Evolutionary conservation across 1,284 basidiomycete species (phyloP).

Genomic region (Ceratobasidium sp.): DNA sequence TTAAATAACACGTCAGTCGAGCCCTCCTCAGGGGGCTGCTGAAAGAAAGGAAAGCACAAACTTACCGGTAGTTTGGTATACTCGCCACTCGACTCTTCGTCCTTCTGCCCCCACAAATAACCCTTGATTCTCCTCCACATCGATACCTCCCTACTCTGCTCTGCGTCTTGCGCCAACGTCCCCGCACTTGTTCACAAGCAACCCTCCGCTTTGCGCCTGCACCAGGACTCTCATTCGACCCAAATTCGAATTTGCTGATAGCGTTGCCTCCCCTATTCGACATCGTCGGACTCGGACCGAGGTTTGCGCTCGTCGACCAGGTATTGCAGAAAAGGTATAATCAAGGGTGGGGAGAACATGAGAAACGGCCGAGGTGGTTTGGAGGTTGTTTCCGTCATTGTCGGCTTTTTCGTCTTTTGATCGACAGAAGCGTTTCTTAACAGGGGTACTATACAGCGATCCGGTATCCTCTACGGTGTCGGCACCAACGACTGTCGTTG

Average conservation of each 20-base stretch:
- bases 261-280: neutral
- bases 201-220: too few species aligned
- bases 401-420: too few species aligned
- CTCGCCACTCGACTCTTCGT: slow-evolving; percentile 40
- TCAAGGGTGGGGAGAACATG: slow-evolving; percentile 12
- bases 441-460: too few species aligned
- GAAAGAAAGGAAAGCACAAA: neutral
- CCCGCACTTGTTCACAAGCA: neutral
- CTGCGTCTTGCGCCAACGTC: neutral
- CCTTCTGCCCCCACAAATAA: slow-evolving; percentile 45
- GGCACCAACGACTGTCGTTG: too few species aligned
- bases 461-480: too few species aligned
- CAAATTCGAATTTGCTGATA: neutral
- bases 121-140: slow-evolving; percentile 28
- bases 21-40: too few species aligned
- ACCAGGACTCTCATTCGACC: neutral
- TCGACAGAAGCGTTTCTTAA: too few species aligned
- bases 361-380: slow-evolving; percentile 9
- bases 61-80: slow-evolving; percentile 48
- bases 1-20: slow-evolving; percentile 47
- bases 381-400: too few species aligned
- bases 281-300: neutral
- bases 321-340: slow-evolving; percentile 10
- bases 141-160: neutral
- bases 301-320: slow-evolving; percentile 1